A percentile compares a stretch with the other conserved stretches of the same genome.
These are phyloP conservation scores for Lasiosphaeriaceae sp. DNA, from an alignment of 495 filamentous ascomycete genomes.

Conservation along the genomic window DNA sequence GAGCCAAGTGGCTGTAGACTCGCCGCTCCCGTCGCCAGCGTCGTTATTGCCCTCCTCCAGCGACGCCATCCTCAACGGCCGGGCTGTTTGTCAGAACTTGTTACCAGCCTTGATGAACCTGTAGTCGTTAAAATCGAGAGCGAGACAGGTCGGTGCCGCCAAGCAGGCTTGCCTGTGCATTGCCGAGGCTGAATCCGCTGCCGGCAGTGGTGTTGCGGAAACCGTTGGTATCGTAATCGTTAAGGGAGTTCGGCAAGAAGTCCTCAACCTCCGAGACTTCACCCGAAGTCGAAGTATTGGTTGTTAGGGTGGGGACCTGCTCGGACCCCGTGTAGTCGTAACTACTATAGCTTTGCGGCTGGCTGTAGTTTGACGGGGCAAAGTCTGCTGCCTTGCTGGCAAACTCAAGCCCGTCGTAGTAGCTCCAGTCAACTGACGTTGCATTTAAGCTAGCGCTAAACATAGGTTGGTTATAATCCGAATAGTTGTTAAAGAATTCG, in stretches of 20 bases:
- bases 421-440: conserved; percentile 69
- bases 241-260: conserved; percentile 51
- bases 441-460: conserved; percentile 63
- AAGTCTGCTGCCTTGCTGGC: conserved; percentile 46
- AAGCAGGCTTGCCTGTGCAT: conserved; percentile 49
- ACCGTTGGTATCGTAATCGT: conserved; percentile 49
- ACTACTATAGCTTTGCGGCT: conserved; percentile 64
- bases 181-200: conserved; percentile 45
- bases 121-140: conserved; percentile 56
- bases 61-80: too few relatives aligned
- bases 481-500: conserved; percentile 47
- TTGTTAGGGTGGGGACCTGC: conserved; percentile 50
- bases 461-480: conserved; percentile 61
- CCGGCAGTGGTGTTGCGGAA: conserved; percentile 49
- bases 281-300: conserved; percentile 66
- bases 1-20: too few relatives aligned
- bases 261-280: conserved; percentile 75
- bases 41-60: too few relatives aligned
- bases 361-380: conserved; percentile 63
- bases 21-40: too few relatives aligned
- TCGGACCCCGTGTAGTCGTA: conserved; percentile 58
- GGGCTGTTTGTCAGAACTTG: conserved; percentile 40
- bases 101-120: conserved; percentile 47
- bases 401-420: conserved; percentile 60
- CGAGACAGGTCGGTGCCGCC: conserved; percentile 52